phyloP scores from a whole-genome alignment of 139 green algal species.

The Tetraselmis chui region DNA sequence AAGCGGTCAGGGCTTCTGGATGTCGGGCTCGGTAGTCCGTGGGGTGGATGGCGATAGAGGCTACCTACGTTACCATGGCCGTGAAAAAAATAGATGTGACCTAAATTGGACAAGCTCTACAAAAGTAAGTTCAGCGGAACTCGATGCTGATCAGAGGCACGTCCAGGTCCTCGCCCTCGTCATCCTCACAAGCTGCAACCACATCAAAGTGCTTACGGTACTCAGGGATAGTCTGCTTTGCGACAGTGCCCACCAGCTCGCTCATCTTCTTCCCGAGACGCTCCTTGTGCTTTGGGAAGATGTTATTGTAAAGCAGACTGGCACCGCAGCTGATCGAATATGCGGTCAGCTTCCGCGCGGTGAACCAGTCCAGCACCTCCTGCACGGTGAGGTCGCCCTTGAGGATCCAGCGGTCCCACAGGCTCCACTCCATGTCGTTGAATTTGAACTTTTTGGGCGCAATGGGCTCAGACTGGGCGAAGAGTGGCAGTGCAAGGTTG shows the following conservation, averaged over 20 bases:
- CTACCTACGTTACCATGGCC: no score
- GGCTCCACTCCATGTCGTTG: conserved; percentile 77
- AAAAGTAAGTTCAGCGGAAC: conserved; percentile 62
- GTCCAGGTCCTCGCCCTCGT: conserved; percentile 80
- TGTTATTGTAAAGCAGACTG: conserved; percentile 93
- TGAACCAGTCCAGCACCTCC: conserved; percentile 90
- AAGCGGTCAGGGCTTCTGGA: no score
- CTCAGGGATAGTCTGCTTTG: conserved; percentile 78
- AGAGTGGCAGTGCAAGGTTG: conserved; percentile 95
- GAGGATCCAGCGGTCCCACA: conserved; percentile 96
- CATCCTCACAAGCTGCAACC: conserved; percentile 96
- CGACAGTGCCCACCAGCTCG: conserved; percentile 43
- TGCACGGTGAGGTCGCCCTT: conserved; percentile 92
- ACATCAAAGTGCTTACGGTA: conserved; percentile 91
- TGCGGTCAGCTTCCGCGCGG: conserved; percentile 55
- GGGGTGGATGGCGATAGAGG: no score
- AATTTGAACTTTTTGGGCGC: conserved; percentile 67
- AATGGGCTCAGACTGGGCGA: conserved; percentile 94
- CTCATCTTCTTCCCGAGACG: conserved; percentile 70
- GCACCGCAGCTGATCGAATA: conserved; percentile 93
- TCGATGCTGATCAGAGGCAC: conserved; percentile 73
- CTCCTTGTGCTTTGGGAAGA: conserved; percentile 97
- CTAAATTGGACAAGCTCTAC: no score
- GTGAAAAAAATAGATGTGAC: no score
- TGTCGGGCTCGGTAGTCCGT: no score